These are phyloP conservation scores for Botrytis deweyae DNA, from an alignment of 2,329 filamentous ascomycete genomes.

Conservation along the genomic window DNA sequence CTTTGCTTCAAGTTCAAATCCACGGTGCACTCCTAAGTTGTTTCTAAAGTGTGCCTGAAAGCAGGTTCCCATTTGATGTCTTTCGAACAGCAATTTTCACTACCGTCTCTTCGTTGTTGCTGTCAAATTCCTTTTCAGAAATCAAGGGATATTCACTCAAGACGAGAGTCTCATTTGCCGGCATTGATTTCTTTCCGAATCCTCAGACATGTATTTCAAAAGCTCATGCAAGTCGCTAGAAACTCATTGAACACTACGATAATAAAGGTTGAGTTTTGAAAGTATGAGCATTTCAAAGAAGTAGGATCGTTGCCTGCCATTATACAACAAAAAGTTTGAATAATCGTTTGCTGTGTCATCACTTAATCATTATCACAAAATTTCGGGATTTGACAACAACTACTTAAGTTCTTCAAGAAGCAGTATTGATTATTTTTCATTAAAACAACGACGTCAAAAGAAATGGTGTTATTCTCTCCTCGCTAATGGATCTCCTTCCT, in stretches of 20 bases:
- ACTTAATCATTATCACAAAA: not conserved
- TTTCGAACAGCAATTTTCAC: not conserved
- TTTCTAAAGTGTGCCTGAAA: not conserved
- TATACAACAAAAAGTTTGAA: not conserved
- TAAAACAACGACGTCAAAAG: not conserved
- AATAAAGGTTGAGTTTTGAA: not conserved
- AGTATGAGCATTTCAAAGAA: not conserved
- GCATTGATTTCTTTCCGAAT: not conserved
- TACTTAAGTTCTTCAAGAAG: not conserved
- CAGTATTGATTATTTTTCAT: not conserved
- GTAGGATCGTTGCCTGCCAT: not conserved
- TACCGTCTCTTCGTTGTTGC: not conserved
- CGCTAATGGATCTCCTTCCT: too few species aligned
- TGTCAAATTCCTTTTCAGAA: not conserved
- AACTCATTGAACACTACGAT: not conserved
- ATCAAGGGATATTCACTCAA: not conserved
- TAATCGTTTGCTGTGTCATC: too few species aligned
- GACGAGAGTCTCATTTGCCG: not conserved
- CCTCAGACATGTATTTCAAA: not conserved
- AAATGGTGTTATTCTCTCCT: not conserved
- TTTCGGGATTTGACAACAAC: not conserved
- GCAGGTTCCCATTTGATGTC: not conserved
- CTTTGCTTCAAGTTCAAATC: not conserved
- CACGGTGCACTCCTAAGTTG: rapidly evolving
- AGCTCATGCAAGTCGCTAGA: not conserved